Evolutionary conservation across 306 rosid species (phyloP), one percentile per base, ranked within the genome.

Genomic region (Sicyos edulis): DNA sequence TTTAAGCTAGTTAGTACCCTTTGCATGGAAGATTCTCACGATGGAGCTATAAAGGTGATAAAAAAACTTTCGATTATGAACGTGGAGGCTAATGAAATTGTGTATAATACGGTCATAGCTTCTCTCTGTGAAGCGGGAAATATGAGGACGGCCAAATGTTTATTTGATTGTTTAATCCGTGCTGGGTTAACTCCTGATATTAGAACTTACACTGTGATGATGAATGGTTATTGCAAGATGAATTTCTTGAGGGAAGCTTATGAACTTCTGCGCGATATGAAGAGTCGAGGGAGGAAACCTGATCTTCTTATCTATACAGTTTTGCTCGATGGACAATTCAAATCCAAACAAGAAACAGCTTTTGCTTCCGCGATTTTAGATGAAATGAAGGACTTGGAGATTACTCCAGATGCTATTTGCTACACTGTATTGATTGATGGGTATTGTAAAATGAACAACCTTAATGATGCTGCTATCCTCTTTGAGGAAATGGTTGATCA

Each of bases 401-500:
- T 88, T 71, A 85, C 55, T 79, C 92, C 87, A 2, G 88, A 92
- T 78, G 84, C 80, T 55, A 83, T 86, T 75, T 78, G 78, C 74
- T 92, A 82, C 79, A 89, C 97, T 70, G 90, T 89, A 78, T 74
- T 92, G 80, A 82, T 88, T 72, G 95, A 89, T 74, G 82, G 82
- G 55, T 74, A 78, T 22, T 70, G 88, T 72, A 86, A 86, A 83
- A 56, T 72, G 55, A 78, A 81, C 65, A 85, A 80, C 79, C 76
- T 80, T 77, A 77, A 70, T 76, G 82, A 82, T 57, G 97, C 92
- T 67, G 5, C 85, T 61, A 44, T 52, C 34, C 86, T 89, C 66
- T 85, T 78, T 70, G 78, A 86, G 47, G 77, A 85, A 75, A 89
- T 89, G 91, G 72, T 82, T 47, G 83, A 73, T 10, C 66, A 73